These are phyloP conservation scores for Podaxis rugospora DNA, from an alignment of 768 basidiomycete genomes.

Conservation along the genomic window DNA sequence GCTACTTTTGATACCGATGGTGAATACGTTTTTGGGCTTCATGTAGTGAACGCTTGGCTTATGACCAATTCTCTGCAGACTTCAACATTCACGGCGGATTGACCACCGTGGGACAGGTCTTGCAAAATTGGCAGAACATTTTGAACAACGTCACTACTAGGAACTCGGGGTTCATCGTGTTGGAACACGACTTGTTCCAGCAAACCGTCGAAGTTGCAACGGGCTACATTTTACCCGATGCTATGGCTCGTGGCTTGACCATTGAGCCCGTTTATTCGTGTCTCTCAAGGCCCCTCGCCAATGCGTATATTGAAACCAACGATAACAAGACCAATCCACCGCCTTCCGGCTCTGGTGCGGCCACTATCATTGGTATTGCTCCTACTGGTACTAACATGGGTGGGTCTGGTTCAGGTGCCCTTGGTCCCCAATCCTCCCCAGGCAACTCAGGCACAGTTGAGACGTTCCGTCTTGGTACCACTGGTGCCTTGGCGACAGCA, in stretches of 20 bases:
- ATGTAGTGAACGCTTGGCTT: too few species aligned
- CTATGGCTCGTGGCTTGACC: slow-evolving; percentile 63
- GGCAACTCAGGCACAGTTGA: background rate
- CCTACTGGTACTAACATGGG: slow-evolving; percentile 2
- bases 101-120: slow-evolving; percentile 51
- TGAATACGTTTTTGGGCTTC: slow-evolving; percentile 17
- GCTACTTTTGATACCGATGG: slow-evolving; percentile 72
- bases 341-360: slow-evolving; percentile 15
- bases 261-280: slow-evolving; percentile 73
- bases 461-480: background rate
- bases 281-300: slow-evolving; percentile 46
- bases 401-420: background rate
- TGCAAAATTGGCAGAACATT: slow-evolving; percentile 73
- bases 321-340: slow-evolving; percentile 63
- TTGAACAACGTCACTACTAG: slow-evolving; percentile 54
- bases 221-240: slow-evolving; percentile 82
- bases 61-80: slow-evolving; percentile 38
- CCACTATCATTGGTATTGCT: background rate
- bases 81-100: slow-evolving; percentile 74
- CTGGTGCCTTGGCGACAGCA: background rate
- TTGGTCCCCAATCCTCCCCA: background rate
- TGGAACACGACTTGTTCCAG: slow-evolving; percentile 85
- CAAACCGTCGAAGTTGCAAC: slow-evolving; percentile 82
- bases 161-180: slow-evolving; percentile 79
- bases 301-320: slow-evolving; percentile 84